phyloP scores from a whole-genome alignment of 2,329 filamentous ascomycete species.

The Xylaria sp. region DNA sequence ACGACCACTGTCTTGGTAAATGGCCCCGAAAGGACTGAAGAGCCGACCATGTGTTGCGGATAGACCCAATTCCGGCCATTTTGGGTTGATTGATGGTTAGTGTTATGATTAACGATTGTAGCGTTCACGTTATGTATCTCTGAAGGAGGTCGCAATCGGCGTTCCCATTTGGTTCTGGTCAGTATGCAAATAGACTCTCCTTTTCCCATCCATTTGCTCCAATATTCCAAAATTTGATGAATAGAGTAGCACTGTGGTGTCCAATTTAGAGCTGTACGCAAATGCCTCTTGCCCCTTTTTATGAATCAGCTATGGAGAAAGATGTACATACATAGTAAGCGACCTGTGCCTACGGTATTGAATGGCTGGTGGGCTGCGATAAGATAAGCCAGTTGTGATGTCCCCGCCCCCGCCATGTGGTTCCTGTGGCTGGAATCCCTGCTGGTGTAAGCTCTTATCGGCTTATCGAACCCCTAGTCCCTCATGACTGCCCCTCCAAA shows the following conservation, averaged over 20 bases:
- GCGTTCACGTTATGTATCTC: not conserved
- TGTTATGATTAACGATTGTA: slow-evolving; percentile 11
- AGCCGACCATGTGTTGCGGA: slow-evolving; percentile 38
- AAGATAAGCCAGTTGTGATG: not conserved
- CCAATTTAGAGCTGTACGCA: too few species aligned
- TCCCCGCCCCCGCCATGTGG: too few species aligned
- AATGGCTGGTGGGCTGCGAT: not conserved
- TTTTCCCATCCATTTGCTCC: not conserved
- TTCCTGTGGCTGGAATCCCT: not conserved
- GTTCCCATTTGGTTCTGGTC: not conserved
- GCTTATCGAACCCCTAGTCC: slow-evolving; percentile 15
- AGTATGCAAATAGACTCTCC: not conserved
- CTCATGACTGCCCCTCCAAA: slow-evolving; percentile 16
- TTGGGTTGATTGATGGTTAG: not conserved
- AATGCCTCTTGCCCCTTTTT: too few species aligned
- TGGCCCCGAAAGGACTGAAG: slow-evolving; percentile 29
- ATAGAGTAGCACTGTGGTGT: not conserved
- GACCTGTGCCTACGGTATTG: too few species aligned
- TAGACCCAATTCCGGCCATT: slow-evolving; percentile 2
- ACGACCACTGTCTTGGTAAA: slow-evolving; percentile 11
- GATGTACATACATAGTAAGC: too few species aligned
- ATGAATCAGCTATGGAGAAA: too few species aligned
- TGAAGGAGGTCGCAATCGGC: not conserved
- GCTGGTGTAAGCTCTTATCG: slow-evolving; percentile 5
- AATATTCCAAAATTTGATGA: not conserved